These are phyloP conservation scores for Saksenaea vasiformis DNA, from an alignment of 371 early-diverging fungal genomes.

Conservation along the genomic window DNA sequence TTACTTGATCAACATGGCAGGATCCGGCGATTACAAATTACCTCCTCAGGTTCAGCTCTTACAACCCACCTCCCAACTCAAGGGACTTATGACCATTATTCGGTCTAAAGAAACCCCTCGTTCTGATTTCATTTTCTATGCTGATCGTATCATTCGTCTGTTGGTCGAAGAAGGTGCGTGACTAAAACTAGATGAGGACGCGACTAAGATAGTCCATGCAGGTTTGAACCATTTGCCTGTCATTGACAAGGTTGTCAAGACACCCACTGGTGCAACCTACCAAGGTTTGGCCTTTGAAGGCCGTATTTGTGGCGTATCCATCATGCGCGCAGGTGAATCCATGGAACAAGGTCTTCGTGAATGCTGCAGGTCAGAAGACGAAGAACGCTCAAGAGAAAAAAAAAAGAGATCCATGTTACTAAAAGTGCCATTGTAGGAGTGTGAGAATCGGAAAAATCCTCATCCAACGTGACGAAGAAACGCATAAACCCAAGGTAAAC, in stretches of 20 bases:
- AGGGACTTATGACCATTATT: conserved; percentile 85
- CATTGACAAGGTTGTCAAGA: conserved; percentile 72
- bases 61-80: conserved; percentile 76
- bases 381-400: neutral
- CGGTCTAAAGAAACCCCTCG: conserved; percentile 79
- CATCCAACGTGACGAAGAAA: conserved; percentile 94
- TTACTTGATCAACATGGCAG: neutral
- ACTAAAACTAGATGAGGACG: neutral
- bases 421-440: conserved; percentile 51
- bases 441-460: conserved; percentile 94
- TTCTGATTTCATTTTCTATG: conserved; percentile 91
- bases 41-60: conserved; percentile 71
- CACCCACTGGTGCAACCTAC: conserved; percentile 76
- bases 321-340: conserved; percentile 95
- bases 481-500: conserved; percentile 78
- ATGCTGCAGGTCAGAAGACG: conserved; percentile 66
- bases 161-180: conserved; percentile 85
- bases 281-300: conserved; percentile 82
- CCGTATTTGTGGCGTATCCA: conserved; percentile 93
- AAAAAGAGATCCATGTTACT: neutral
- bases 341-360: conserved; percentile 93
- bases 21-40: conserved; percentile 34
- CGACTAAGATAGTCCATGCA: conserved; percentile 15
- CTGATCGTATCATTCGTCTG: conserved; percentile 90
- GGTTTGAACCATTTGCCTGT: conserved; percentile 91